phyloP scores from a whole-genome alignment of 1,139 yeast species.

The Kodamaea suecica region DNA sequence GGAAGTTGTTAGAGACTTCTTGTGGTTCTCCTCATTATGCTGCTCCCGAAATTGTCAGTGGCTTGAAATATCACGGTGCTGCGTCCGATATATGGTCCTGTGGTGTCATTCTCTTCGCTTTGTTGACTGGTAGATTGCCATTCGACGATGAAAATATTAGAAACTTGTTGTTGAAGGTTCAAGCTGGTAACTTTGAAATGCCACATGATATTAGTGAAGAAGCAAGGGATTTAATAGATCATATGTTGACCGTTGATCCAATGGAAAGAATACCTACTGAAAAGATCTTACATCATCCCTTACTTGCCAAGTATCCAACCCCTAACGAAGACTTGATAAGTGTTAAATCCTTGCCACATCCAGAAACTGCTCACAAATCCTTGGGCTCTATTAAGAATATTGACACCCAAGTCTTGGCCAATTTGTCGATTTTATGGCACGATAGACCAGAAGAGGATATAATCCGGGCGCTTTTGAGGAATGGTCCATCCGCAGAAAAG shows the following conservation, averaged over 20 bases:
- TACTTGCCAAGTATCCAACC: slow-evolving; percentile 59
- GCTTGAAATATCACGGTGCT: slow-evolving; percentile 74
- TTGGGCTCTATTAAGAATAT: slow-evolving; percentile 48
- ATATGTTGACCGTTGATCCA: slow-evolving; percentile 81
- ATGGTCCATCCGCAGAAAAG: slow-evolving; percentile 68
- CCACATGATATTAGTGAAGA: slow-evolving; percentile 62
- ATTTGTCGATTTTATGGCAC: slow-evolving; percentile 72
- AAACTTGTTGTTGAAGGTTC: slow-evolving; percentile 66
- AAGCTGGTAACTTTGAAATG: slow-evolving; percentile 71
- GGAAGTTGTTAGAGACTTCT: slow-evolving; percentile 68
- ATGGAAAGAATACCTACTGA: slow-evolving; percentile 69
- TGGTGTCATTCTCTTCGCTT: slow-evolving; percentile 76
- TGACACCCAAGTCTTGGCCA: slow-evolving; percentile 63
- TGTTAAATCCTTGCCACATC: slow-evolving; percentile 59
- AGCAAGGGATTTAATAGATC: slow-evolving; percentile 66
- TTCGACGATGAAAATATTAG: slow-evolving; percentile 80
- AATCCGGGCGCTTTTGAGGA: slow-evolving; percentile 48
- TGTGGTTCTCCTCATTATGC: slow-evolving; percentile 90
- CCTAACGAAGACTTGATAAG: slow-evolving; percentile 49
- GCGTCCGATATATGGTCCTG: slow-evolving; percentile 88
- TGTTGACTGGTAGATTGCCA: slow-evolving; percentile 75
- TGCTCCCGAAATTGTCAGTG: slow-evolving; percentile 81
- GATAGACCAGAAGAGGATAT: slow-evolving; percentile 61
- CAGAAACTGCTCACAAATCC: slow-evolving; percentile 55
- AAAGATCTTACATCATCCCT: slow-evolving; percentile 74